Evolutionary conservation across 2,329 filamentous ascomycete species (phyloP), one percentile per base, ranked within the genome.

Genomic region (Tricladium varicosporioides): DNA sequence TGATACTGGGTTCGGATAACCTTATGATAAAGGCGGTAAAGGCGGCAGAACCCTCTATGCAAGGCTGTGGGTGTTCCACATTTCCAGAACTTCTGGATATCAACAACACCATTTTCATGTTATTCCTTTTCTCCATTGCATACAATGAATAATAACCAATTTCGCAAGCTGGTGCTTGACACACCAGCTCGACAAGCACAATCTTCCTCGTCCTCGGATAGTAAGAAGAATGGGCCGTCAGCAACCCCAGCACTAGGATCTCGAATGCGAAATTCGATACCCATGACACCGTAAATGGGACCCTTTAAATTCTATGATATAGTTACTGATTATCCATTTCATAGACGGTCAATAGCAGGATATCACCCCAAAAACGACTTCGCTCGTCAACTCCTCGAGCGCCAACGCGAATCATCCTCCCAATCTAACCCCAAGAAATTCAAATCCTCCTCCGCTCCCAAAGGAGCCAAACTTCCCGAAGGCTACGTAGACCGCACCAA

Each of bases 81-180:
- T 27, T 7, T 27, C 22, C 22, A 27, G 3, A 7, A 4, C 22
- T 27, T 27, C 22, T 27, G 22, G 7, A 27, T 27, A 27, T 27
- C 22, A 27, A 27, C 7, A 27, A 27, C 22, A 27, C 22, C 22
- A 27, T 27, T 7, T 27, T 27, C 22, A 27, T 27, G 22, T 7
- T 27, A 4, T 7, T 27, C 22, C 22, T 27, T 27, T 27, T 27
- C 22, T 27, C 22, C 22, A 27, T 7, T 27, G 22, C 22, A 27
- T 27, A 27, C 7, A 7, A 97, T 99, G 94, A 96, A 97, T 72
- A 97, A 97, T 79, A 85, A 92, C 45, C 91, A 97, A 68, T 99
- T 99, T 69, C 88, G 94, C 54, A 88, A 88, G 62, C 81, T 97
- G 5, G 74, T 96, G 18, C 78, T 86, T 73, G 75, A 83, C 63